A percentile compares a stretch with the other conserved stretches of the same genome.
Conservation (phyloP, 306 rosid genomes). For the Amphicarpaea edgeworthii region DNA sequence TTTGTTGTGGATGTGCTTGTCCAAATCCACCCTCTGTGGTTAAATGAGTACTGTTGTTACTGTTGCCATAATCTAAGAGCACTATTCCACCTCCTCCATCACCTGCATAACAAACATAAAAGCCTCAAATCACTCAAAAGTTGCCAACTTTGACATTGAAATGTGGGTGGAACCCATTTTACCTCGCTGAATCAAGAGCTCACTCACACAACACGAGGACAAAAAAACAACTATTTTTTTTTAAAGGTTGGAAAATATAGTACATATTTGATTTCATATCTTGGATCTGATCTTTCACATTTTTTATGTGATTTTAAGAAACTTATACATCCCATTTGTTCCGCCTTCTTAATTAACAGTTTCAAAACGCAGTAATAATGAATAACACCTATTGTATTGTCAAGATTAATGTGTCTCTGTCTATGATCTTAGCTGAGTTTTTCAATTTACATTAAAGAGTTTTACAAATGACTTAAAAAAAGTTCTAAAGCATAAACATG, state of each 20-base stretch:
- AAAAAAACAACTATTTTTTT: neutral
- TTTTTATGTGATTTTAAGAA: neutral
- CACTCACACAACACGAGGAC: neutral
- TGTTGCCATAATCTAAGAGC: conserved; percentile 50
- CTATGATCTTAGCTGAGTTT: neutral
- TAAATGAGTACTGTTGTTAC: conserved; percentile 36
- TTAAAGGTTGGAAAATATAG: neutral
- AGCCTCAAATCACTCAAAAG: conserved; percentile 8
- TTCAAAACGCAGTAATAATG: neutral
- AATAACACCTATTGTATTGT: neutral
- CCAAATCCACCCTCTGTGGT: conserved; percentile 52
- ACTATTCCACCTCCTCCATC: conserved; percentile 55
- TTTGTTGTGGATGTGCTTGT: conserved; percentile 44
- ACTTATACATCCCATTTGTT: neutral
- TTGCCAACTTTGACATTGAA: neutral
- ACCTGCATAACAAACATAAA: conserved; percentile 48
- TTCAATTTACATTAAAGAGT: too few species aligned
- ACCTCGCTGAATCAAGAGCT: neutral
- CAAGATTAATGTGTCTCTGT: neutral
- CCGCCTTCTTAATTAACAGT: neutral
- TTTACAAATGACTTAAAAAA: too few species aligned
- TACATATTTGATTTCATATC: neutral
- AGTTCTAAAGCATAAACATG: too few species aligned
- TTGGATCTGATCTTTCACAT: neutral
- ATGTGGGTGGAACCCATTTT: conserved; percentile 24